phyloP scores from a whole-genome alignment of 163 green algal genomes.

The Chlamydomonas reinhardtii region DNA sequence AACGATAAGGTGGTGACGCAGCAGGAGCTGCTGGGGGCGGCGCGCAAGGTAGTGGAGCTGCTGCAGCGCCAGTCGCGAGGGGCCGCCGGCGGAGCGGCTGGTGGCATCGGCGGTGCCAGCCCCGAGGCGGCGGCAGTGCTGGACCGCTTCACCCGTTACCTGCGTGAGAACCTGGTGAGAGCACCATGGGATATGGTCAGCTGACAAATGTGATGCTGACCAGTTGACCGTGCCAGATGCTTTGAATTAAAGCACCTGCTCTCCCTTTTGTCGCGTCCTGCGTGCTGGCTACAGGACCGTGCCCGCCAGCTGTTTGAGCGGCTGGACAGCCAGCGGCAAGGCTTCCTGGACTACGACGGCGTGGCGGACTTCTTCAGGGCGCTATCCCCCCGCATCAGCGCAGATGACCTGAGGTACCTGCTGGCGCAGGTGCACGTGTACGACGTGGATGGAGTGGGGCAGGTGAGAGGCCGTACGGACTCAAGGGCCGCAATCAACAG shows the following conservation, averaged over 20 bases:
- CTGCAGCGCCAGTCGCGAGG: slow-evolving; percentile 14
- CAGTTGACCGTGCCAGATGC: too few species aligned
- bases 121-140: slow-evolving; percentile 34
- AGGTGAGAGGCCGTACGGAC: slow-evolving; percentile 28
- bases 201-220: too few species aligned
- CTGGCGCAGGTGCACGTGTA: slow-evolving; percentile 43
- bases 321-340: slow-evolving; percentile 13
- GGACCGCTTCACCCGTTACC: slow-evolving; percentile 15
- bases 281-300: slow-evolving; percentile 1
- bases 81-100: not conserved
- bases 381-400: not conserved
- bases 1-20: slow-evolving; percentile 26
- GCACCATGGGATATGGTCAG: too few species aligned
- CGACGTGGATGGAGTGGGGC: slow-evolving; percentile 41
- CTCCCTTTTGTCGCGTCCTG: too few species aligned
- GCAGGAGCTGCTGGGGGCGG: slow-evolving; percentile 39
- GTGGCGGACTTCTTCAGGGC: slow-evolving; percentile 34
- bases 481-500: too few species aligned
- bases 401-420: slow-evolving; percentile 12
- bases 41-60: slow-evolving; percentile 30
- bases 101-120: not conserved
- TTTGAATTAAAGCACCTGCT: too few species aligned
- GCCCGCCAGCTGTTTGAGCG: slow-evolving; percentile 18
- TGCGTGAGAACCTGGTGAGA: slow-evolving; percentile 36
- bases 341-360: slow-evolving; percentile 50